Evolutionary conservation across 257 asterid species (phyloP).

Genomic region (Linderniella brevidens): DNA sequence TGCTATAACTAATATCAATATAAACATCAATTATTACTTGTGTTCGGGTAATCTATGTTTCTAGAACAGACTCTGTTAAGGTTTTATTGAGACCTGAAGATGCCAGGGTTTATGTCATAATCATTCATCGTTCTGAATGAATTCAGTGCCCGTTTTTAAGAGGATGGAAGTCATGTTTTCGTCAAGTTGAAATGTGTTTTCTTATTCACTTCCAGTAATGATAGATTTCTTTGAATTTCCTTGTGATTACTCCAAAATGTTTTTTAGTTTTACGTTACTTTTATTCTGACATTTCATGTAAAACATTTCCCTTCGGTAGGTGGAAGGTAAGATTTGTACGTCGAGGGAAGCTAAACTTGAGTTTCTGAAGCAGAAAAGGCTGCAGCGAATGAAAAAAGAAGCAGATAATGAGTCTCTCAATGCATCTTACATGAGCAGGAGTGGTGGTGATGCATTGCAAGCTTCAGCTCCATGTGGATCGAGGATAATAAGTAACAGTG

Average conservation of each 20-base stretch:
- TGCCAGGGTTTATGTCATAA: no score
- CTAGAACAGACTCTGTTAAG: no score
- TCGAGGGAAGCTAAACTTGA: constrained; percentile 78
- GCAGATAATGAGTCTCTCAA: constrained; percentile 24
- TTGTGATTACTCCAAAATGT: background rate
- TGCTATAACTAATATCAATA: no score
- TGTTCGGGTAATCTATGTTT: no score
- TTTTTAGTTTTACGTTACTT: background rate
- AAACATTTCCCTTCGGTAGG: constrained; percentile 28
- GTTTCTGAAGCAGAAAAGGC: constrained; percentile 71
- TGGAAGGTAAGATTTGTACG: constrained; percentile 64
- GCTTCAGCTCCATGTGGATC: constrained; percentile 74
- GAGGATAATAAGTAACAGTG: constrained; percentile 31
- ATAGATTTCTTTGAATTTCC: background rate
- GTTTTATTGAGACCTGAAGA: no score
- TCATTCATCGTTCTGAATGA: no score
- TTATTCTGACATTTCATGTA: background rate
- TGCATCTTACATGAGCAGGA: constrained; percentile 39
- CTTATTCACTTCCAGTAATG: no score
- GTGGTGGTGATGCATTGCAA: constrained; percentile 67
- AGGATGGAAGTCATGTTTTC: no score
- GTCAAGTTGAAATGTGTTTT: no score
- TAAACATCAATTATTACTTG: no score
- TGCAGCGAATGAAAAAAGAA: constrained; percentile 54
- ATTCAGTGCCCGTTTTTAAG: no score